A percentile compares a stretch with the other conserved stretches of the same genome.
phyloP scores from a whole-genome alignment of 805 yeast species.

The Wickerhamiella bombiphila region DNA sequence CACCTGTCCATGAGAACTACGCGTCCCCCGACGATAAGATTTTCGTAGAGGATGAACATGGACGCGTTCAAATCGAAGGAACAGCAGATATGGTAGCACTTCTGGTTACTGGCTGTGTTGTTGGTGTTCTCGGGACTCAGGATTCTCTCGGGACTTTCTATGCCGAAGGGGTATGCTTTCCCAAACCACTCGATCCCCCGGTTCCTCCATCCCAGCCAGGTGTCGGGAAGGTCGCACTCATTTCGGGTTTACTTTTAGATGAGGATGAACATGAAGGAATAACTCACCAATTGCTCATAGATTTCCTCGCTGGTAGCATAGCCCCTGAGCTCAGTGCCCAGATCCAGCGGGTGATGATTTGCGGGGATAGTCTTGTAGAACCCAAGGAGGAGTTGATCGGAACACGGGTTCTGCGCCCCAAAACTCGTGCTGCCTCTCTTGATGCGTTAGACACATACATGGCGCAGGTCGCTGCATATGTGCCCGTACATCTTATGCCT shows the following conservation, averaged over 20 bases:
- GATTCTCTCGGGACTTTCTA: slow-evolving; percentile 70
- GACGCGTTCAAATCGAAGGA: slow-evolving; percentile 63
- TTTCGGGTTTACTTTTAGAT: slow-evolving; percentile 61
- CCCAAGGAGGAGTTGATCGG: slow-evolving; percentile 13
- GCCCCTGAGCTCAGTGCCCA: slow-evolving; percentile 22
- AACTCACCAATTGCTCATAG: slow-evolving; percentile 39
- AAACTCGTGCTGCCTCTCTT: slow-evolving; percentile 11
- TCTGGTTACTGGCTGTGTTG: slow-evolving; percentile 78
- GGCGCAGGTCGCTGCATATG: slow-evolving; percentile 36
- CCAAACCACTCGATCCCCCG: slow-evolving; percentile 22
- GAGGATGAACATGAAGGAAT: slow-evolving; percentile 24
- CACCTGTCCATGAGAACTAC: slow-evolving; percentile 21
- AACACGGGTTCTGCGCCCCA: slow-evolving; percentile 14
- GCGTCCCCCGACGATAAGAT: slow-evolving; percentile 36
- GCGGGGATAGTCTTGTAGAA: slow-evolving; percentile 51
- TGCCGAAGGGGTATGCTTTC: slow-evolving; percentile 65
- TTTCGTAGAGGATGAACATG: slow-evolving; percentile 85
- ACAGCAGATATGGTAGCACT: slow-evolving; percentile 19
- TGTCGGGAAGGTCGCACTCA: slow-evolving; percentile 39
- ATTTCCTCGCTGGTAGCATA: slow-evolving; percentile 60
- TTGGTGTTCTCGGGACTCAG: slow-evolving; percentile 79
- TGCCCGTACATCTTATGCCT: slow-evolving; percentile 70
- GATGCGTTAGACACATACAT: slow-evolving; percentile 41
- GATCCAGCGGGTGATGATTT: slow-evolving; percentile 42
- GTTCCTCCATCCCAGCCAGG: slow-evolving; percentile 4